phyloP scores from a whole-genome alignment of 108 stramenopile genomes.

The Conticribra guillardii region DNA sequence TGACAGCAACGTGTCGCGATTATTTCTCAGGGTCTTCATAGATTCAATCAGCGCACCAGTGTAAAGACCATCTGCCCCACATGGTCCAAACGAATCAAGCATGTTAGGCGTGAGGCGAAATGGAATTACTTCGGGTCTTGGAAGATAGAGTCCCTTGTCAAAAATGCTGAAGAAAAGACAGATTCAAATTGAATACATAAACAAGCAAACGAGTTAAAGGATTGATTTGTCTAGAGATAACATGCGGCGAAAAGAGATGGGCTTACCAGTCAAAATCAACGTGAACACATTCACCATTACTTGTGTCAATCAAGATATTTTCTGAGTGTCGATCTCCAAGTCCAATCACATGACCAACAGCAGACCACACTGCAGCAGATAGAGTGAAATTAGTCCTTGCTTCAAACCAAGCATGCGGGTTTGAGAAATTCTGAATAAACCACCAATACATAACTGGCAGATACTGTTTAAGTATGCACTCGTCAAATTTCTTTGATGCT shows the following conservation, averaged over 20 bases:
- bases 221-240: neutral
- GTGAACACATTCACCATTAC: slow-evolving; percentile 95
- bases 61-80: slow-evolving; percentile 91
- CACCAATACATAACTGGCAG: slow-evolving; percentile 96
- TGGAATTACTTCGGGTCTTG: slow-evolving; percentile 96
- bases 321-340: slow-evolving; percentile 98
- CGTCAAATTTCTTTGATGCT: slow-evolving; percentile 74
- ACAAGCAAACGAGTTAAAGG: neutral
- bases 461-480: slow-evolving; percentile 60
- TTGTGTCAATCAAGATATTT: slow-evolving; percentile 96
- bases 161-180: slow-evolving; percentile 87
- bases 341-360: slow-evolving; percentile 97
- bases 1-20: slow-evolving; percentile 93
- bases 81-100: slow-evolving; percentile 95
- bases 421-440: slow-evolving; percentile 94
- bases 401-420: slow-evolving; percentile 97
- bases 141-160: slow-evolving; percentile 95
- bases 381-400: slow-evolving; percentile 93
- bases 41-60: slow-evolving; percentile 75
- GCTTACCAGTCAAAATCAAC: slow-evolving; percentile 97
- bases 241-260: neutral
- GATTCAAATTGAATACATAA: neutral
- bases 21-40: slow-evolving; percentile 88
- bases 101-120: slow-evolving; percentile 98
- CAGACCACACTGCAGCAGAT: slow-evolving; percentile 93